Evolutionary conservation across 495 filamentous ascomycete species (phyloP), one percentile per base, ranked within the genome.

Genomic region (Lasiosphaeris hirsuta): DNA sequence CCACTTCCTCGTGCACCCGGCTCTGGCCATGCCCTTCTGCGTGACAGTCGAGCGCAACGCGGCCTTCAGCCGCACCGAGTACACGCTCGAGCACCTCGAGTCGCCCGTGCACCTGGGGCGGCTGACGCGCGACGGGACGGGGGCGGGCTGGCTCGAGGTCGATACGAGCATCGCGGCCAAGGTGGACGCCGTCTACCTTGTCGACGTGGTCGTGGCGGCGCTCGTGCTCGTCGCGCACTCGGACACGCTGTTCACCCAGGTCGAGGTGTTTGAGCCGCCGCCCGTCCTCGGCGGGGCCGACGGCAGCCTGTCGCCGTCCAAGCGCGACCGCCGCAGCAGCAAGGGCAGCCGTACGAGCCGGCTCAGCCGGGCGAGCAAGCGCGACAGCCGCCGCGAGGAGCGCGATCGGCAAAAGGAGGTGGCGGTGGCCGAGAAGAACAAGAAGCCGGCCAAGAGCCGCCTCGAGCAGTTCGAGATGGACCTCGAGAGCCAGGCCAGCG

Each of bases 1-100:
- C 40, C 89, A 92, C 69, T 87, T 87, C 64, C 76, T 93, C 10
- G 83, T 84, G 33, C 89, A 92, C 65, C 88, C 88, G 14, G 80
- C 83, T 0, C 72, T 90, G 15, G 81, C 75, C 18, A 82, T 80
- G 36, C 81, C 81, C 4, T 83, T 83, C 61, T 73, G 76, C 57
- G 70, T 82, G 30, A 79, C 80, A 60, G 70, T 78, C 61, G 73
- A 72, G 70, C 72, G 68, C 60, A 75, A 64, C 65, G 77, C 70
- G 48, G 83, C 65, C 49, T 86, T 65, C 78, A 81, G 66, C 68
- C 78, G 69, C 60, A 80, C 63, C 62, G 86, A 73, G 77, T 87
- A 76, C 75, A 72, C 80, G 4, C 79, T 89, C 4, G 86, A 87
- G 46, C 86, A 86, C 52, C 74, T 79, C 59, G 78, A 82, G 61